Conservation (phyloP, 208 protist species). For the Leptomonas pyrrhocoris region DNA sequence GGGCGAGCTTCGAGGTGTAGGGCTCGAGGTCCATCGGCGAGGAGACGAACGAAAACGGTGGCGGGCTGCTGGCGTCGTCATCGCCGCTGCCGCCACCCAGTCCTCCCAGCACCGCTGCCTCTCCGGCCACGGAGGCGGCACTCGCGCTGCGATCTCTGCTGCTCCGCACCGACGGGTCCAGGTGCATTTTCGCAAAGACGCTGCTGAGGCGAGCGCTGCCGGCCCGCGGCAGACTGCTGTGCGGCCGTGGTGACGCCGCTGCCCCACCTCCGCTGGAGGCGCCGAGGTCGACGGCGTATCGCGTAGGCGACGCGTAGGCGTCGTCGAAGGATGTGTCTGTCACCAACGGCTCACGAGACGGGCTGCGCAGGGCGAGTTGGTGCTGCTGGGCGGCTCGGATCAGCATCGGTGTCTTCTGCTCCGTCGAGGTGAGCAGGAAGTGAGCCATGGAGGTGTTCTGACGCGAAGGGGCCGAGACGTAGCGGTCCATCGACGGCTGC, state of each 20-base stretch:
- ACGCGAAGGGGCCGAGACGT: conserved; percentile 61
- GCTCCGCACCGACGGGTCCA: conserved; percentile 31
- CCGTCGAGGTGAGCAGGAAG: conserved; percentile 82
- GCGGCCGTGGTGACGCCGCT: conserved; percentile 14
- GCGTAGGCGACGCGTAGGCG: not conserved
- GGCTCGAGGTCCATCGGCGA: conserved; percentile 63
- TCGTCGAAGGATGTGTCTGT: conserved; percentile 5
- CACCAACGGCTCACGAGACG: conserved; percentile 14
- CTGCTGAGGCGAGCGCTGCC: conserved; percentile 27
- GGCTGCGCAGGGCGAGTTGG: conserved; percentile 25
- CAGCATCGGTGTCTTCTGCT: conserved; percentile 61
- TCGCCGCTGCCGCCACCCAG: not conserved
- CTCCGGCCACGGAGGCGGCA: conserved; percentile 4
- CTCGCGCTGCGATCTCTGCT: conserved; percentile 21
- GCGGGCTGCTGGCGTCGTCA: not conserved
- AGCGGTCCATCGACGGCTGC: conserved; percentile 57
- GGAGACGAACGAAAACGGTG: not conserved
- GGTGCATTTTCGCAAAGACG: conserved; percentile 48
- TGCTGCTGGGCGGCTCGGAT: conserved; percentile 34
- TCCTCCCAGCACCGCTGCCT: not conserved
- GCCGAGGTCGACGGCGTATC: conserved; percentile 15
- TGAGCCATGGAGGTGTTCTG: conserved; percentile 67
- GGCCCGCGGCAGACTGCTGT: conserved; percentile 16
- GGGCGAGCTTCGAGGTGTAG: conserved; percentile 76
- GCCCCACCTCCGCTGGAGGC: conserved; percentile 5